Percentiles rank a stretch among this genome's conserved stretches.
Evolutionary conservation across 768 basidiomycete species (phyloP).

Genomic region (Suillus lakei): DNA sequence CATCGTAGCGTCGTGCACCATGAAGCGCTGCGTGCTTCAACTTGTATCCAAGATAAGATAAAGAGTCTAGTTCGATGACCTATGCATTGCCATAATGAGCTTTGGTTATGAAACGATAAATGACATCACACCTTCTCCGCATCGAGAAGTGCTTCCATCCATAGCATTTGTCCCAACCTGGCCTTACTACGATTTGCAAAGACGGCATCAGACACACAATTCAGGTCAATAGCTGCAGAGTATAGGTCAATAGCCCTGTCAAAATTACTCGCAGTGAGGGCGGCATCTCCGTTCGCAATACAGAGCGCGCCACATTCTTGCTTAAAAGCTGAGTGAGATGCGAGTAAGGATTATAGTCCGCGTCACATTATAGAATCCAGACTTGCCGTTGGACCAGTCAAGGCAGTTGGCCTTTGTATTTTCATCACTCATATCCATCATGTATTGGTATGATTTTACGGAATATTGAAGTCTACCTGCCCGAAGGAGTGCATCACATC

Average conservation of each 20-base stretch:
- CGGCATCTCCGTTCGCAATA: background rate
- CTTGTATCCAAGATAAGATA: background rate
- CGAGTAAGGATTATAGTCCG: too few species aligned
- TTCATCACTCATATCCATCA: too few species aligned
- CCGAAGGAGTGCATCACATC: too few species aligned
- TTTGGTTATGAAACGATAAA: background rate
- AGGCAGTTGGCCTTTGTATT: too few species aligned
- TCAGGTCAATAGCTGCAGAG: background rate
- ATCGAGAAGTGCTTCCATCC: background rate
- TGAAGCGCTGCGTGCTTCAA: background rate
- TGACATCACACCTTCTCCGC: background rate
- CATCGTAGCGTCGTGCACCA: background rate
- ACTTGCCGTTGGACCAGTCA: too few species aligned
- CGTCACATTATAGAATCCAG: too few species aligned
- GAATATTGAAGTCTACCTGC: too few species aligned
- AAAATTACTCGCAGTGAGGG: background rate
- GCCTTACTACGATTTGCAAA: background rate
- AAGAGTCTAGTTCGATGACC: background rate
- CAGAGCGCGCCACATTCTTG: background rate
- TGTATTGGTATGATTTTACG: too few species aligned
- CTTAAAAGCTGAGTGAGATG: background rate
- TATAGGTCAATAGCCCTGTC: background rate
- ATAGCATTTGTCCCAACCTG: background rate
- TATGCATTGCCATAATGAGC: background rate
- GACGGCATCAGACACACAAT: accelerated